Base-by-base conservation (phyloP, 1,284 basidiomycete genomes). In the Malassezia sp. region DNA sequence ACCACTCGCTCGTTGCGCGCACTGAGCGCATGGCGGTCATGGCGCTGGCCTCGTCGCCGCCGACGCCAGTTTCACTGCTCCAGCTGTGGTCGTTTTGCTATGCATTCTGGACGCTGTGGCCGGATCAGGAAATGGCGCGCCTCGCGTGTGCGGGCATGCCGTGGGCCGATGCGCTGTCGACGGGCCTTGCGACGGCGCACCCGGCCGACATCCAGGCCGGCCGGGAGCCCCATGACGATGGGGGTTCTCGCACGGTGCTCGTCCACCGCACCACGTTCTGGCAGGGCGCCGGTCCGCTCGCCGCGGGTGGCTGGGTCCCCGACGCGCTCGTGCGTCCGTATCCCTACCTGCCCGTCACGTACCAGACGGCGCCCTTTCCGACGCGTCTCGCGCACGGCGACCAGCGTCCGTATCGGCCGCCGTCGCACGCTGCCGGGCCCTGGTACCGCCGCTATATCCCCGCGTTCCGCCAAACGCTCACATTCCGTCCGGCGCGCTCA, bases 381-480 rank as follows among this genome's bases (percentile, higher is more conserved):
- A n/a, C n/a, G n/a, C n/a, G n/a, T n/a, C n/a, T n/a, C n/a, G n/a
- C n/a, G n/a, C n/a, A n/a, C n/a, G n/a, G n/a, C n/a, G n/a, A n/a
- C n/a, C n/a, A n/a, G n/a, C n/a, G n/a, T n/a, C n/a, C n/a, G n/a
- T n/a, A n/a, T n/a, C n/a, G n/a, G n/a, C n/a, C n/a, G n/a, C n/a
- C n/a, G n/a, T 46, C 52, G 6, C 32, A 48, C 11, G 42, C 42
- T 1, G 45, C 47, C 0, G 47, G 38, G 20, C 59, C 59, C 1
- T 38, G 65, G 28, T 67, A 67, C 48, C 51, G 49, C 27, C 58
- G 64, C 21, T 64, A 60, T 48, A 55, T 64, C 23, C 56, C 57
- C 2, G 56, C 52, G 14, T 52, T 65, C 14, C 36, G 52, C 39
- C 56, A 62, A 23, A 59, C 56, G 12, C 60, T 67, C 32, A 56